Evolutionary conservation across 257 asterid genomes (phyloP).

Genomic region (Solanum ossicruentum): DNA sequence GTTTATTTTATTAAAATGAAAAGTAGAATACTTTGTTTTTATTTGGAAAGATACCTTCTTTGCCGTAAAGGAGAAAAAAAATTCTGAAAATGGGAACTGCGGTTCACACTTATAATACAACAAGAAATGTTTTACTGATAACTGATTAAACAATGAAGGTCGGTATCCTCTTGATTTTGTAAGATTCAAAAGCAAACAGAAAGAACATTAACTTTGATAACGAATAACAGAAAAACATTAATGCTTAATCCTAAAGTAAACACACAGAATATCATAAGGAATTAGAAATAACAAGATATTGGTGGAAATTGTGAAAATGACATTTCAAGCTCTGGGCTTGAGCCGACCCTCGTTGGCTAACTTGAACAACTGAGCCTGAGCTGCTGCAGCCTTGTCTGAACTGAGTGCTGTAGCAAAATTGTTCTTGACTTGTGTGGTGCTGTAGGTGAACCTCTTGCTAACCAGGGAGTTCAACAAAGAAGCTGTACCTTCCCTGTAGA

Average conservation of each 20-base stretch:
- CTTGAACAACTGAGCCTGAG: slow-evolving; percentile 13
- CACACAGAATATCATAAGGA: not conserved
- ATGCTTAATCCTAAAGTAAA: not conserved
- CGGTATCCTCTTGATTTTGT: not conserved
- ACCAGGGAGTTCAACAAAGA: slow-evolving; percentile 16
- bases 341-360: slow-evolving; percentile 16
- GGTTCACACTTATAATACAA: not conserved
- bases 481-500: slow-evolving; percentile 21
- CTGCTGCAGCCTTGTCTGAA: slow-evolving; percentile 9
- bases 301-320: not conserved
- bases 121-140: not conserved
- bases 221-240: not conserved
- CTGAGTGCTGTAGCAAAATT: slow-evolving; percentile 7
- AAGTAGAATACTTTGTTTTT: not conserved
- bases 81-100: not conserved
- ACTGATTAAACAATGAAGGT: not conserved
- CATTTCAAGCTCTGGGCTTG: not conserved
- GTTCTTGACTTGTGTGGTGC: slow-evolving; percentile 12
- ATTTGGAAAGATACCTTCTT: not conserved
- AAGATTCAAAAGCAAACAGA: not conserved
- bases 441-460: slow-evolving; percentile 6
- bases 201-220: not conserved
- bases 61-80: not conserved
- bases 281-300: not conserved
- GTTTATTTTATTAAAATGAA: not conserved